phyloP scores from a whole-genome alignment of 31 red algal species.

The Asparagopsis taxiformis region DNA sequence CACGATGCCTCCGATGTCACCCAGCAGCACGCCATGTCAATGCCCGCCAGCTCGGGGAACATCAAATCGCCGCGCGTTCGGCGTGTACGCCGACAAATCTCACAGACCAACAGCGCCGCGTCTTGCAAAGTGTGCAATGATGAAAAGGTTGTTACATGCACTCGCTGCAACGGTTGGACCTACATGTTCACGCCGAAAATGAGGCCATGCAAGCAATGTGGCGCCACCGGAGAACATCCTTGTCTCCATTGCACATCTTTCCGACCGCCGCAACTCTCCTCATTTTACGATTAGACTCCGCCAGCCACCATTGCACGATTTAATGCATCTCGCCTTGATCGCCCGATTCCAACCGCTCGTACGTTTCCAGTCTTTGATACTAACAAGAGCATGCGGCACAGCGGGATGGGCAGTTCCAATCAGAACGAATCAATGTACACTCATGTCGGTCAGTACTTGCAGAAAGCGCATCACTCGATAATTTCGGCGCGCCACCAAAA shows the following conservation, averaged over 20 bases:
- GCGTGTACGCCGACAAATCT: neutral
- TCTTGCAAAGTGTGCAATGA: constrained; percentile 27
- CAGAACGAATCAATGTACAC: no score
- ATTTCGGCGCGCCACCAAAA: neutral
- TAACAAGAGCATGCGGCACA: neutral
- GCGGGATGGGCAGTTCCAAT: constrained; percentile 2
- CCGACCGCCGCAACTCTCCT: constrained; percentile 33
- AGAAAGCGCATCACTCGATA: neutral
- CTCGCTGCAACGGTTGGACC: constrained; percentile 45
- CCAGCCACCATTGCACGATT: neutral
- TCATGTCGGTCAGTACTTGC: no score
- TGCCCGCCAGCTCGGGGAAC: neutral
- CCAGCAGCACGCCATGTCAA: neutral
- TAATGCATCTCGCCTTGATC: constrained; percentile 1
- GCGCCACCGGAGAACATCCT: constrained; percentile 23
- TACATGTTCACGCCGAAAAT: constrained; percentile 48
- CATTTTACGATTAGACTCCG: constrained; percentile 27
- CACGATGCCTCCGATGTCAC: neutral
- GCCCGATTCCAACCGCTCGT: constrained; percentile 10
- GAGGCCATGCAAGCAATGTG: constrained; percentile 38
- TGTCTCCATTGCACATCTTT: constrained; percentile 56
- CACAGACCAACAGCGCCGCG: neutral
- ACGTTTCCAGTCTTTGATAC: constrained; percentile 57
- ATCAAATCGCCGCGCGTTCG: neutral
- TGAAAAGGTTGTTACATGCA: constrained; percentile 37